Percentiles rank a stretch among this genome's conserved stretches.
Evolutionary conservation across 352 stramenopile genomes (phyloP).

Genomic region (Phytophthora colocasiae): DNA sequence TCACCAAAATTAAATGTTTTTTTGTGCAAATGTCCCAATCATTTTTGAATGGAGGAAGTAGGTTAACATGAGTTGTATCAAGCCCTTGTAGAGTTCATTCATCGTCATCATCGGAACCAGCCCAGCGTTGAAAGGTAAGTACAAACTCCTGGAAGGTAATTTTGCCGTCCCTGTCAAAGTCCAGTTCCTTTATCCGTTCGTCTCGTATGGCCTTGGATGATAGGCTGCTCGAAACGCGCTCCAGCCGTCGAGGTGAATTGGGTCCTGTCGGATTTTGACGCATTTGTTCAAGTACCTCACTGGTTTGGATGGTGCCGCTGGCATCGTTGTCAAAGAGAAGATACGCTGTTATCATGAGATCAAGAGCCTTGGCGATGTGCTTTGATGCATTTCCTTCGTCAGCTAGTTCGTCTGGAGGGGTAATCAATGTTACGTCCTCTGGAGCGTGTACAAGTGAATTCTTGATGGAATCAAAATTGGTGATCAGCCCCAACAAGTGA

Average conservation of each 20-base stretch:
- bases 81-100: conserved; percentile 10
- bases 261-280: conserved; percentile 51
- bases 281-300: conserved; percentile 74
- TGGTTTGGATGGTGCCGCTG: conserved; percentile 84
- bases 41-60: too few species aligned
- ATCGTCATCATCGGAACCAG: conserved; percentile 59
- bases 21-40: too few species aligned
- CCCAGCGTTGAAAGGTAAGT: conserved; percentile 89
- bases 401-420: conserved; percentile 30
- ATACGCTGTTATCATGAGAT: conserved; percentile 88
- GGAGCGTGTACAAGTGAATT: conserved; percentile 38
- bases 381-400: conserved; percentile 48
- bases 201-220: conserved; percentile 67
- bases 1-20: too few species aligned
- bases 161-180: conserved; percentile 86
- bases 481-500: conserved; percentile 84
- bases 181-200: conserved; percentile 89
- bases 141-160: conserved; percentile 93
- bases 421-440: conserved; percentile 45
- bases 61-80: not conserved
- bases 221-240: conserved; percentile 62
- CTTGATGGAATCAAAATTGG: conserved; percentile 67
- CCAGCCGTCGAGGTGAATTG: conserved; percentile 41
- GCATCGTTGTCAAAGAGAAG: conserved; percentile 87
- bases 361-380: conserved; percentile 71